Base-by-base conservation (phyloP, 2,329 filamentous ascomycete genomes). In the Colletotrichum agaves region DNA sequence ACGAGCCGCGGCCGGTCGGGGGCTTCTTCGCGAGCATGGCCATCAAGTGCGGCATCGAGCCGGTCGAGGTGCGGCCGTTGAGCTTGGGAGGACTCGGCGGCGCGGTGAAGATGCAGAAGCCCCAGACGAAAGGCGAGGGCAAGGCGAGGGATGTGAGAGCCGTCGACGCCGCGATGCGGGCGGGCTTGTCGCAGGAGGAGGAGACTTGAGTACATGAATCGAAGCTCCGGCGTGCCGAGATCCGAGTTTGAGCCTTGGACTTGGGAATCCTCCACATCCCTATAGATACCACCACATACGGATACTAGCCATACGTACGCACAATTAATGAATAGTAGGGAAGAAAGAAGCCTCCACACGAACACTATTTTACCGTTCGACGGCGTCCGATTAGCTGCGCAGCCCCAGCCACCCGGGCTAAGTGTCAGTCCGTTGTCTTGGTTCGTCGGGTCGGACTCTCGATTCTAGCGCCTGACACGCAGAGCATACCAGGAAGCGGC, bases 31-130 rank as follows among this genome's bases (percentile, higher is more conserved):
- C 19, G 23, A 69, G 66, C 37, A 69, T 69, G 41, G 46, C 41
- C 4, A 69, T 69, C 57, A 56, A 56, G 62, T 69, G 66, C 55
- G 66, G 66, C 39, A n/a, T 69, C 62, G 12, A 19, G 19, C 49
- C 66, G 2, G 41, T 69, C 21, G 66, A 69, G 66, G 55, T 57
- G 13, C 35, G 33, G 66, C 66, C 66, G 23, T n/a, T 69, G 49
- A 67, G 39, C 23, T 17, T 69, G 15, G 66, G 62, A 2, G 52
- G 35, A 12, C 50, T 69, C 12, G 66, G 66, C 12, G 66, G 66
- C 0, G 66, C 53, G n/a, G 66, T 46, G 5, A 58, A 67, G 53
- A 37, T 61, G 55, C 62, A 69, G 55, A 68, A 61, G 35, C 49
- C 66, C 3, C 31, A 23, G 47, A 27, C 47, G 0, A 50, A 35